Base-by-base conservation (phyloP, 495 filamentous ascomycete genomes). In the Sporormia fimetaria region DNA sequence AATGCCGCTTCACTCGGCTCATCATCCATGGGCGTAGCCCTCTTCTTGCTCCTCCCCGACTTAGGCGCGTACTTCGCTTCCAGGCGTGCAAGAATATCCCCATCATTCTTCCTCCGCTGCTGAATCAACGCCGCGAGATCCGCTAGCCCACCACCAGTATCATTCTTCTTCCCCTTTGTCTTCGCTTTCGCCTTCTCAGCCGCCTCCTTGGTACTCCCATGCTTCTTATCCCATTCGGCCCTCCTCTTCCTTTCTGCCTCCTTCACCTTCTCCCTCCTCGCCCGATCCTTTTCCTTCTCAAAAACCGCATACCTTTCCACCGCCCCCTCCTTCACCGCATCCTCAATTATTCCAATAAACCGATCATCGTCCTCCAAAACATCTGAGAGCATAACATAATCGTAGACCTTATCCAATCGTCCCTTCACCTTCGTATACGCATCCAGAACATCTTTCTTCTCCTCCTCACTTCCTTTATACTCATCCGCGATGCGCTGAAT, bases 391-490 rank as follows among this genome's bases (percentile, higher is more conserved):
- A 96, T 87, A 7, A 98, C 78, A 0, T 63, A 64, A 51, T 83
- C 73, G 63, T 90, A 95, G 11, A 98, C 63, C 8, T 51, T 55
- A 47, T 78, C 74, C 71, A 94, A 71, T 18, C 80, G 70, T 16
- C 90, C 90, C 40, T 83, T 62, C 45, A 59, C 61, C 36, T 73
- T 64, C 34, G 70, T 69, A 57, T 84, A 95, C 10, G 81, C 83
- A n/a, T 66, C 63, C 2, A 96, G 59, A 2, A 98, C 39, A 53
- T 90, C 84, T 17, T 67, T 62, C 30, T 66, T 68, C 61, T 98
- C 90, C 58, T 94, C 85, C 0, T 83, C 83, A 3, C 81, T 86
- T n/a, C 72, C 71, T 64, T 94, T 83, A 63, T 94, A 98, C 44
- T 76, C 61, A 22, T 65, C 62, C 26, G 77, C 73, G 55, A 95